Base-by-base conservation (phyloP, 495 filamentous ascomycete species). In the Penicillium steckii region DNA sequence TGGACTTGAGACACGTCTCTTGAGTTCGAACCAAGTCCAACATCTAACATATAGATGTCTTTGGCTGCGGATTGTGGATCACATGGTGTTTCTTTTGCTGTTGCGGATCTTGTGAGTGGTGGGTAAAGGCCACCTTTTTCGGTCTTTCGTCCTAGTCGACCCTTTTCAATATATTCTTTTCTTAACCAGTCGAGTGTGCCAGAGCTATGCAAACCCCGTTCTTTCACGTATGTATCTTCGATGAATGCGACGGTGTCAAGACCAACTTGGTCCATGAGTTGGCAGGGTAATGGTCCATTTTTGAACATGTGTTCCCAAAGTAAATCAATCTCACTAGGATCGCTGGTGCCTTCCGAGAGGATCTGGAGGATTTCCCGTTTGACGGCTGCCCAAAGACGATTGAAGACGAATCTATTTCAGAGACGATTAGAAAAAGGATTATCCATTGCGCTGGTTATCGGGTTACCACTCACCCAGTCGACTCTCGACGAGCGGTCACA, bases 351-450 rank as follows among this genome's bases (percentile, higher is more conserved):
- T 22, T 83, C 78, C 2, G 71, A 59, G 4, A 85, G 64, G 10
- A 84, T 75, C 15, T 58, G 61, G 19, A 84, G 48, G 13, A 69
- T 70, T 51, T 83, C 80, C 4, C 79, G 70, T 57, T 84, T 81
- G 50, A 82, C 65, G 4, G 79, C 79, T 0, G 77, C 80, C 80
- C 80, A 85, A 18, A 85, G 67, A 0, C 81, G 77, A 45, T 82
- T 82, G 61, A 81, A 77, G 18, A 85, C 73, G 55, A 83, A 77
- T 8, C 66, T 71, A 26, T 23, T 19, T 25, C 4, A 38, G 23
- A 21, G 1, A 42, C 33, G 13, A 5, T 21, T 21, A 7, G 38
- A 18, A 2, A 19, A 8, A 5, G 38, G 3, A 18, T 35, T 35
- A 3, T 9, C n/a, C 17, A 22, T n/a, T n/a, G n/a, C 19, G 8